Conservation (phyloP, 1,284 basidiomycete genomes). For the Sanghuangporus sanghuang region DNA sequence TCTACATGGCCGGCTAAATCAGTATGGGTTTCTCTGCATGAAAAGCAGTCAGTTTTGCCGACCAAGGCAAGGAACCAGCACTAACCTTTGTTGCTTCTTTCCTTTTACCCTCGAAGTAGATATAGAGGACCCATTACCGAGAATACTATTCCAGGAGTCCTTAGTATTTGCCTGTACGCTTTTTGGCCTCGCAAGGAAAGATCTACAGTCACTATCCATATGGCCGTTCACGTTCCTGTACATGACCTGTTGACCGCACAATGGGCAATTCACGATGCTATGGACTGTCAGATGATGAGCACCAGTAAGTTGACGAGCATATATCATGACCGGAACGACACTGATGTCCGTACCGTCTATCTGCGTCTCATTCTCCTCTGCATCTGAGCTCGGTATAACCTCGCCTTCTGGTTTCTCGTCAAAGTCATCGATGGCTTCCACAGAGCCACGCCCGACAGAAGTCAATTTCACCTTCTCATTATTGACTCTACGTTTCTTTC, state of each 20-base stretch:
- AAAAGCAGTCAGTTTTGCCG: background rate
- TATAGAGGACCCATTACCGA: slow-evolving; percentile 24
- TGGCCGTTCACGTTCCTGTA: slow-evolving; percentile 50
- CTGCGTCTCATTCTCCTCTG: slow-evolving; percentile 12
- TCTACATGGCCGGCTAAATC: slow-evolving; percentile 30
- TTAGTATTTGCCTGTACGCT: slow-evolving; percentile 28
- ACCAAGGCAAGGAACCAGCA: background rate
- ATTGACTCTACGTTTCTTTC: slow-evolving; percentile 6
- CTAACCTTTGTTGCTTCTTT: slow-evolving; percentile 28
- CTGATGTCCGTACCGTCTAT: background rate
- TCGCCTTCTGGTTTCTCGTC: slow-evolving; percentile 12
- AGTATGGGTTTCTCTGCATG: background rate
- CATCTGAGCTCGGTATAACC: slow-evolving; percentile 12
- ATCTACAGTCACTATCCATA: slow-evolving; percentile 49
- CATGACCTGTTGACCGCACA: slow-evolving; percentile 44
- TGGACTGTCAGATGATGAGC: slow-evolving; percentile 21
- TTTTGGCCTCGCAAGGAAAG: slow-evolving; percentile 22
- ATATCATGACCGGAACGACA: background rate
- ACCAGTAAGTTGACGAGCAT: background rate
- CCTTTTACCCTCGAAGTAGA: slow-evolving; percentile 30
- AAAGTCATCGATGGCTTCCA: slow-evolving; percentile 4
- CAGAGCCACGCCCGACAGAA: background rate
- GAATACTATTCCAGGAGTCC: slow-evolving; percentile 46
- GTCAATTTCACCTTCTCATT: background rate
- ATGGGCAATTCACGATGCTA: slow-evolving; percentile 46